Conservation (phyloP, 495 filamentous ascomycete genomes). For the Cairneyella variabilis region DNA sequence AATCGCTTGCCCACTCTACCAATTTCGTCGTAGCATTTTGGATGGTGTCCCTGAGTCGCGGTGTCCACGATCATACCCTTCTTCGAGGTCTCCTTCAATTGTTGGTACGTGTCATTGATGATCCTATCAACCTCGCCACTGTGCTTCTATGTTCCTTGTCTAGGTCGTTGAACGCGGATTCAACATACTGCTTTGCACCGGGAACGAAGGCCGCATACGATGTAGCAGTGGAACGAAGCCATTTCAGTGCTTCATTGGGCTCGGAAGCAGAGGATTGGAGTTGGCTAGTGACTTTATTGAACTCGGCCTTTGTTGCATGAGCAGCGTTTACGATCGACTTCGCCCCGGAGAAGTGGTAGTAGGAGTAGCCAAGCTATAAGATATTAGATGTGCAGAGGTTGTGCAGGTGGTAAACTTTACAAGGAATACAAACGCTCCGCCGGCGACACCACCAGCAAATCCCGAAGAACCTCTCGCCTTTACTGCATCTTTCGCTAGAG, state of each 20-base stretch:
- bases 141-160: slow-evolving; percentile 56
- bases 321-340: slow-evolving; percentile 46
- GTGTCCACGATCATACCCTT: slow-evolving; percentile 49
- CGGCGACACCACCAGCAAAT: slow-evolving; percentile 21
- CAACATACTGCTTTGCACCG: slow-evolving; percentile 57
- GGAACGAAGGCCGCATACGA: slow-evolving; percentile 64
- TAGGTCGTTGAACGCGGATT: slow-evolving; percentile 58
- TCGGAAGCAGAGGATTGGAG: slow-evolving; percentile 52
- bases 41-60: slow-evolving; percentile 46
- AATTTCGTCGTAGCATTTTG: slow-evolving; percentile 47
- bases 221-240: slow-evolving; percentile 52
- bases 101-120: slow-evolving; percentile 53
- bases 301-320: slow-evolving; percentile 47
- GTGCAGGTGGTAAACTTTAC: neutral
- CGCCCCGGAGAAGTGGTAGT: slow-evolving; percentile 59
- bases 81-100: slow-evolving; percentile 48
- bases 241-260: slow-evolving; percentile 53
- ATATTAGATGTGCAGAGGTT: neutral
- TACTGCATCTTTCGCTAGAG: neutral
- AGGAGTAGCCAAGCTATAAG: slow-evolving; percentile 31
- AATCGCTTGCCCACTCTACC: slow-evolving; percentile 50
- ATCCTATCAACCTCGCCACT: slow-evolving; percentile 59
- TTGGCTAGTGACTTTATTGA: slow-evolving; percentile 44
- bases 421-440: slow-evolving; percentile 22
- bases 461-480: slow-evolving; percentile 14